A percentile compares a stretch with the other conserved stretches of the same genome.
phyloP scores from a whole-genome alignment of 305 asterid species.

The Ajuga reptans region DNA sequence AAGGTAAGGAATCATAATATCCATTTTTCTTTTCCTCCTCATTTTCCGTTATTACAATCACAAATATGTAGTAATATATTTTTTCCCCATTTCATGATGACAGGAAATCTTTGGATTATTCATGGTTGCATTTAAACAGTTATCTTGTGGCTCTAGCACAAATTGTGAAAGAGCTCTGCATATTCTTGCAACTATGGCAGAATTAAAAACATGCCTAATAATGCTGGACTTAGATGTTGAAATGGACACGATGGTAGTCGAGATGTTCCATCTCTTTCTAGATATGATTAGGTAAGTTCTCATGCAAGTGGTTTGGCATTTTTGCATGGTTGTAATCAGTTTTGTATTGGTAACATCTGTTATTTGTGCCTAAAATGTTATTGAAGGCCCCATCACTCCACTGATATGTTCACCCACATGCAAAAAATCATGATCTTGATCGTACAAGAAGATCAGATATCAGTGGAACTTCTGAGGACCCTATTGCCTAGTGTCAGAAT shows the following conservation, averaged over 20 bases:
- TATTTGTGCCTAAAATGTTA: constrained; percentile 10
- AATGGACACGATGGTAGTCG: constrained; percentile 27
- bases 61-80: background rate
- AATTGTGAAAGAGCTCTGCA: constrained; percentile 32
- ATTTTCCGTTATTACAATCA: background rate
- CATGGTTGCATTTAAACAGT: constrained; percentile 29
- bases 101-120: constrained; percentile 44
- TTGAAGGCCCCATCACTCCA: constrained; percentile 34
- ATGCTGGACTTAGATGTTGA: constrained; percentile 36
- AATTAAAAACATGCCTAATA: constrained; percentile 26
- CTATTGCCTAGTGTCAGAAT: constrained; percentile 38
- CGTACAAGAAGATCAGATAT: constrained; percentile 38
- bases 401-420: constrained; percentile 32
- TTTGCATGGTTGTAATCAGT: background rate
- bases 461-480: constrained; percentile 35
- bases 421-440: constrained; percentile 35
- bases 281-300: constrained; percentile 29
- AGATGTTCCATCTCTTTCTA: constrained; percentile 36
- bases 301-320: background rate
- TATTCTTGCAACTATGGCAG: constrained; percentile 36
- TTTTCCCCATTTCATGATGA: constrained; percentile 4
- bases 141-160: constrained; percentile 27
- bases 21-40: background rate
- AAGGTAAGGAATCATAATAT: constrained; percentile 25
- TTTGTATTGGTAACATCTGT: constrained; percentile 2